A percentile compares a stretch with the other conserved stretches of the same genome.
Conservation (phyloP, 768 basidiomycete species). For the Tulasnella calospora region DNA sequence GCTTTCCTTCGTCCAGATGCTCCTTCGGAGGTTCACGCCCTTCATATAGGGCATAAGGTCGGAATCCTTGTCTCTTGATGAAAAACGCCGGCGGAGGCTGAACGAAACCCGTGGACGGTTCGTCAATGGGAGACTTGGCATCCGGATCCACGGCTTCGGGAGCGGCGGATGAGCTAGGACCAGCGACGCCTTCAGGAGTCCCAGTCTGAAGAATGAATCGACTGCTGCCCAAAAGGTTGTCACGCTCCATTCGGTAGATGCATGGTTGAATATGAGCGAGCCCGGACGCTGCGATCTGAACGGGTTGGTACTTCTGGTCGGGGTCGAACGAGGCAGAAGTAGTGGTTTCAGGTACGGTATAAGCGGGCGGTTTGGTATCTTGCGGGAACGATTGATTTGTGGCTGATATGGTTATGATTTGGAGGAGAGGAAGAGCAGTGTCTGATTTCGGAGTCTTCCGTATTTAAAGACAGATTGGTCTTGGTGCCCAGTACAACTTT, state of each 20-base stretch:
- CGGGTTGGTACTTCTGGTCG: neutral
- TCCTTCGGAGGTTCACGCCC: neutral
- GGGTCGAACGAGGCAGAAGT: neutral
- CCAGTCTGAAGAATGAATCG: neutral
- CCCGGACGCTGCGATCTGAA: neutral
- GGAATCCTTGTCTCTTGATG: neutral
- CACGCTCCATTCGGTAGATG: neutral
- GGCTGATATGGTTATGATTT: neutral
- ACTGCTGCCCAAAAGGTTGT: neutral
- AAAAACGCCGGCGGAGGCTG: neutral
- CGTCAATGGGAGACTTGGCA: neutral
- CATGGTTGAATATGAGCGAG: neutral
- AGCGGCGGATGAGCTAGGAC: neutral
- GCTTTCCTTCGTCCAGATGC: neutral
- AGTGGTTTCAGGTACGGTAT: neutral
- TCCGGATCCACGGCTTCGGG: neutral
- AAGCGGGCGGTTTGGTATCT: neutral
- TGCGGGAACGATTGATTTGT: neutral
- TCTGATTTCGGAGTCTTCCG: neutral
- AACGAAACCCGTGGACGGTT: neutral
- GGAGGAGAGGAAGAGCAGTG: neutral
- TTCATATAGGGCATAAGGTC: neutral
- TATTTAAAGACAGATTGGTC: neutral
- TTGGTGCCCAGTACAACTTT: neutral
- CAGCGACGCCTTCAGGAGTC: neutral